phyloP scores from a whole-genome alignment of 768 basidiomycete species.

The Mycena olivaceomarginata region DNA sequence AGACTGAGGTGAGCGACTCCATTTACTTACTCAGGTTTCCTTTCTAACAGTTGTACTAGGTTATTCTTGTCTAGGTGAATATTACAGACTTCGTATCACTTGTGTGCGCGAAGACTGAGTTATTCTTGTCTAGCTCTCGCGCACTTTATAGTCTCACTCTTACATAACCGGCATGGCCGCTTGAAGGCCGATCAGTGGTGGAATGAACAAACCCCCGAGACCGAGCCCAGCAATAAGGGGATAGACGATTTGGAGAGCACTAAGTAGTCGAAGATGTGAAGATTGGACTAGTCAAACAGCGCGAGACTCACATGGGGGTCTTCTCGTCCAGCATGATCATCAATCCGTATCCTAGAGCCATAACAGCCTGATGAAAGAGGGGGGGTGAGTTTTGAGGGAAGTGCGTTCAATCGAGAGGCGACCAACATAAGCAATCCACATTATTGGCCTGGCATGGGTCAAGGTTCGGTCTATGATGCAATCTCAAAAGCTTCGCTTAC shows the following conservation, averaged over 20 bases:
- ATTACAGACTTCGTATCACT: too few species aligned
- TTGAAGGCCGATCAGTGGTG: slow-evolving; percentile 84
- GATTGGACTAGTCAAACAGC: not conserved
- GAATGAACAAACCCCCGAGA: slow-evolving; percentile 82
- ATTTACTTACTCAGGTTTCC: too few species aligned
- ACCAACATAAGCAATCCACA: slow-evolving; percentile 73
- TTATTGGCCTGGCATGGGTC: slow-evolving; percentile 54
- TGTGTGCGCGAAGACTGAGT: too few species aligned
- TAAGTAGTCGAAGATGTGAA: slow-evolving; percentile 25
- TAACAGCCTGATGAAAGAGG: slow-evolving; percentile 54
- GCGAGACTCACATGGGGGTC: slow-evolving; percentile 65
- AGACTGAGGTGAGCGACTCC: too few species aligned
- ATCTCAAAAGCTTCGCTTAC: slow-evolving; percentile 6
- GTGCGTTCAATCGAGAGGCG: not conserved
- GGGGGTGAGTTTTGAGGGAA: not conserved
- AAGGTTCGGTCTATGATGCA: not conserved
- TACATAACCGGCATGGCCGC: slow-evolving; percentile 86
- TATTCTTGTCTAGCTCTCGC: too few species aligned
- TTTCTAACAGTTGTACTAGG: too few species aligned
- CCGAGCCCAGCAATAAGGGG: slow-evolving; percentile 80
- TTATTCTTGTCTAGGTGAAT: too few species aligned
- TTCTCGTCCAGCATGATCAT: slow-evolving; percentile 81
- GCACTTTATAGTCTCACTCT: too few species aligned
- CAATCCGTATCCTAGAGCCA: slow-evolving; percentile 81
- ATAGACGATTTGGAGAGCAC: slow-evolving; percentile 78